Conservation (phyloP, 1,284 basidiomycete genomes). For the Malassezia psittaci region DNA sequence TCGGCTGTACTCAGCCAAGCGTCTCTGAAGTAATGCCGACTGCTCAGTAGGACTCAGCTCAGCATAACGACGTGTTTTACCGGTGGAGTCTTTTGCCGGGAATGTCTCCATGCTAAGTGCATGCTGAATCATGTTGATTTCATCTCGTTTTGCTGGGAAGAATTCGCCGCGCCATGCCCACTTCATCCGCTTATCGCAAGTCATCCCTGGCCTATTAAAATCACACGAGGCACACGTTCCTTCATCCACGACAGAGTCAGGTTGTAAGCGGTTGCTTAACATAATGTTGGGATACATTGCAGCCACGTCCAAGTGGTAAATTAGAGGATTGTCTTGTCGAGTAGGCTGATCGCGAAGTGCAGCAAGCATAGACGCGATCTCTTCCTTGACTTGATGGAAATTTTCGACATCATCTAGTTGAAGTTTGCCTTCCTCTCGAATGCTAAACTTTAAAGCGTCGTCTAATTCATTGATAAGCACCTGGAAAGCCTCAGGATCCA, state of each 20-base stretch:
- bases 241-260: slow-evolving; percentile 95
- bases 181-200: slow-evolving; percentile 82
- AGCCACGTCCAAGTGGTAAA: slow-evolving; percentile 97
- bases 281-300: slow-evolving; percentile 99
- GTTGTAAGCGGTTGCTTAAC: slow-evolving; percentile 97
- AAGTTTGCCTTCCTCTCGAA: slow-evolving; percentile 74
- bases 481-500: slow-evolving; percentile 76
- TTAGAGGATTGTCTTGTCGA: slow-evolving; percentile 81
- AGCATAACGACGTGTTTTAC: slow-evolving; percentile 66
- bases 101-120: slow-evolving; percentile 90
- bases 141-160: slow-evolving; percentile 93
- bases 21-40: slow-evolving; percentile 84
- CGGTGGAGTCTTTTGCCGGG: slow-evolving; percentile 66
- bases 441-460: slow-evolving; percentile 76
- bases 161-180: slow-evolving; percentile 99
- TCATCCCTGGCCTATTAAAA: slow-evolving; percentile 90
- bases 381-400: slow-evolving; percentile 79
- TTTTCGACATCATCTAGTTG: slow-evolving; percentile 79
- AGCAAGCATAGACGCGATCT: slow-evolving; percentile 72
- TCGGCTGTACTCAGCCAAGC: slow-evolving; percentile 91
- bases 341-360: slow-evolving; percentile 80
- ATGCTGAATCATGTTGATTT: slow-evolving; percentile 98
- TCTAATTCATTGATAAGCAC: slow-evolving; percentile 91
- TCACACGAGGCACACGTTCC: slow-evolving; percentile 95
- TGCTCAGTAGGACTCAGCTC: slow-evolving; percentile 82